Conservation (phyloP, 495 filamentous ascomycete genomes). For the Saxophila tyrrhenica region DNA sequence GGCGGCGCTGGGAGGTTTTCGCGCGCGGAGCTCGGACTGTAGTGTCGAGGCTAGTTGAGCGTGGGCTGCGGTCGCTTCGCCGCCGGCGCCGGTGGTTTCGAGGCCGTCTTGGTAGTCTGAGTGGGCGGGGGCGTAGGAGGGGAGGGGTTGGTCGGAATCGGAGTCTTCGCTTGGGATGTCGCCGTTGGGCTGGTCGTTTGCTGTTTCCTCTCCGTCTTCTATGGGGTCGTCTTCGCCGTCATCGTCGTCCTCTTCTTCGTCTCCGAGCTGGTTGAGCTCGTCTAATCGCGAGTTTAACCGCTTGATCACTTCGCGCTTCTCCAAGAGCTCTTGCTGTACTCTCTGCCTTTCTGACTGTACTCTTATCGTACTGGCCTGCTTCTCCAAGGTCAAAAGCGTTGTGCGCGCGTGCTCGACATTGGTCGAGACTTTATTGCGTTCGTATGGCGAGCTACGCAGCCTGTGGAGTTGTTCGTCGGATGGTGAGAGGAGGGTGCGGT, state of each 20-base stretch:
- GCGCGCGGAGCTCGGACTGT: conserved; percentile 25
- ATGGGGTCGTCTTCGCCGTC: conserved; percentile 13
- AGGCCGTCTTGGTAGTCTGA: conserved; percentile 16
- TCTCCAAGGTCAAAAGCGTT: conserved; percentile 66
- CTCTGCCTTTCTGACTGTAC: conserved; percentile 52
- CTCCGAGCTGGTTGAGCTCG: conserved; percentile 45
- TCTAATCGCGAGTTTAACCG: conserved; percentile 27
- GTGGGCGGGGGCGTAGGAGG: conserved; percentile 25
- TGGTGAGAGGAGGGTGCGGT: conserved; percentile 4
- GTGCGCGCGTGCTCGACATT: conserved; percentile 73
- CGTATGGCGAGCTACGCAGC: conserved; percentile 11
- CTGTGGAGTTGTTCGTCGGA: background rate
- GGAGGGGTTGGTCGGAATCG: background rate
- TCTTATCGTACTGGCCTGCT: conserved; percentile 54
- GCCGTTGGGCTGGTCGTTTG: background rate
- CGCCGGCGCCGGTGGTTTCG: conserved; percentile 17
- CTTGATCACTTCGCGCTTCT: conserved; percentile 45
- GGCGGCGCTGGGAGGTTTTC: conserved; percentile 16
- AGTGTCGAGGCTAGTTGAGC: background rate
- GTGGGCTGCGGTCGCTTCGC: background rate
- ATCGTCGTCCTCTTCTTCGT: conserved; percentile 16
- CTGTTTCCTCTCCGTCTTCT: background rate
- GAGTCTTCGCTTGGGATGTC: background rate
- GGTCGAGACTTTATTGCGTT: conserved; percentile 12
- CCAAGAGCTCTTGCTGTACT: conserved; percentile 52